Base-by-base conservation (phyloP, 1,139 yeast genomes). In the Geotrichum fermentans region DNA sequence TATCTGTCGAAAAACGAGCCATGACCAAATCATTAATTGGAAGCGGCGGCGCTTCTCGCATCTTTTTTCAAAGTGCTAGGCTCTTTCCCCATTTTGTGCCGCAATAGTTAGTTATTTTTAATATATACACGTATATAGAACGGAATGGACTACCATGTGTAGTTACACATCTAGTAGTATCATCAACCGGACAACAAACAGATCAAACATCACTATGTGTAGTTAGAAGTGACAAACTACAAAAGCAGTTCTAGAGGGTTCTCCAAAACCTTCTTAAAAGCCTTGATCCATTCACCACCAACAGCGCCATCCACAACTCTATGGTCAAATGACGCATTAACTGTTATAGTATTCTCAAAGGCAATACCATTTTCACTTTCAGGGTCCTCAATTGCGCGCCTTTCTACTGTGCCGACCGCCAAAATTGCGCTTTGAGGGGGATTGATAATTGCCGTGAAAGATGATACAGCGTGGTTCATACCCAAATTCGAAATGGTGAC, bases 401-500 rank as follows among this genome's bases (percentile, higher is more conserved):
- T 88, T 69, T 85, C 89, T 56, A 83, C 80, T 43, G 98, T 90
- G 63, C 97, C 96, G 60, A 92, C 79, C 56, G 99, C 98, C 61
- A 92, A 72, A 63, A 92, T 92, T 50, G 96, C 83, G 47, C 92
- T 78, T 73, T 92, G 98, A 52, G 99, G 99, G 55, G 97, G 97
- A 79, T 92, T 92, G 68, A 92, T 83, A 72, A 92, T 92, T 34
- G 98, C 92, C 40, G 98, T 90, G 79, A 92, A 92, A 67, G 83
- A 68, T 58, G 82, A 78, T 46, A 92, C 97, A 51, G 98, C 97
- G 54, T 75, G 79, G 80, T 92, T 92, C 98, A 92, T 92, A 66
- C 98, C 99, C 77, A 94, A 77, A 83, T 92, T 92, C 58, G 97
- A 90, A 65, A 92, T 90, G 71, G 97, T 88, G 69, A 92, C 86